Evolutionary conservation across 768 basidiomycete genomes (phyloP).

Genomic region (Tylopilus vinaceipallidus): DNA sequence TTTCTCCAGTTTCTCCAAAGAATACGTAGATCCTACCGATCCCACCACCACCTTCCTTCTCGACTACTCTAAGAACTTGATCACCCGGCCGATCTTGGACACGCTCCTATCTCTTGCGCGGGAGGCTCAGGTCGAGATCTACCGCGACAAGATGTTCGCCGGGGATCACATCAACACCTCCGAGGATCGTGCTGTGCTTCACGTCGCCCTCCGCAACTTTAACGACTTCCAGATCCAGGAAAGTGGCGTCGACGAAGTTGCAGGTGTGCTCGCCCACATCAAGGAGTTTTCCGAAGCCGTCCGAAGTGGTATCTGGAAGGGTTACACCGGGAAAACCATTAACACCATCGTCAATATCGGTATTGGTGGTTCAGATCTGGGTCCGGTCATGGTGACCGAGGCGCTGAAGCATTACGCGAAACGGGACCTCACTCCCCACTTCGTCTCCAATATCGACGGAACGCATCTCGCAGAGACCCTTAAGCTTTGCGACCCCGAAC

Average conservation of each 20-base stretch:
- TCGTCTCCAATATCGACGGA: slow-evolving; percentile 98
- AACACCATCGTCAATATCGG: slow-evolving; percentile 97
- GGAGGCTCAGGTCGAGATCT: slow-evolving; percentile 83
- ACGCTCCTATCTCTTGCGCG: slow-evolving; percentile 76
- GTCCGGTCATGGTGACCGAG: slow-evolving; percentile 99
- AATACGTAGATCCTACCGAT: slow-evolving; percentile 66
- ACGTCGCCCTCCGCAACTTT: slow-evolving; percentile 84
- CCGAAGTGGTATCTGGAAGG: slow-evolving; percentile 88
- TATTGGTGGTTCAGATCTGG: slow-evolving; percentile 96
- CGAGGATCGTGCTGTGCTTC: slow-evolving; percentile 95
- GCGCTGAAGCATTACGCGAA: slow-evolving; percentile 92
- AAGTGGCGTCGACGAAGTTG: slow-evolving; percentile 78
- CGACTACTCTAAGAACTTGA: slow-evolving; percentile 96
- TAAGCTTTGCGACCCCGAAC: slow-evolving; percentile 79
- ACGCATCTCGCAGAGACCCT: slow-evolving; percentile 93
- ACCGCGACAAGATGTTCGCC: slow-evolving; percentile 90
- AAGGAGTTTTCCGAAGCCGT: slow-evolving; percentile 84
- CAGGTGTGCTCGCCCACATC: slow-evolving; percentile 84
- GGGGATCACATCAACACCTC: slow-evolving; percentile 99
- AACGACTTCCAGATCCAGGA: slow-evolving; percentile 81
- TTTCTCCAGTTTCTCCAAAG: slow-evolving; percentile 80
- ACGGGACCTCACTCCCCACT: slow-evolving; percentile 81
- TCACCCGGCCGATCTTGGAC: slow-evolving; percentile 80
- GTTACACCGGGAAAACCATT: slow-evolving; percentile 95
- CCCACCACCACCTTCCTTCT: slow-evolving; percentile 79